Conservation (phyloP, 78 protist species). For the Dictyostelium citrinum region DNA sequence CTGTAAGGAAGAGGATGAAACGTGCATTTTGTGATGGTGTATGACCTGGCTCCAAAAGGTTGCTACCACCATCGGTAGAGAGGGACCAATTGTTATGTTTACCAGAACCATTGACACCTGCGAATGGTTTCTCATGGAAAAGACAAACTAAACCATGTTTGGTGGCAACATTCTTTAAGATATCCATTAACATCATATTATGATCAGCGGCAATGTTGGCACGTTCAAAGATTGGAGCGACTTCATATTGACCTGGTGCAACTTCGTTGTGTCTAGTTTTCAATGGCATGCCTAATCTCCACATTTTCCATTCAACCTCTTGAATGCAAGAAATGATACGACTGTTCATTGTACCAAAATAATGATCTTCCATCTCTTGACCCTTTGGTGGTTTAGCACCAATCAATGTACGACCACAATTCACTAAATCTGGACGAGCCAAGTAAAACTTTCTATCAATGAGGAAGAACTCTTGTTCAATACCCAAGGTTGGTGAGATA, state of each 20-base stretch:
- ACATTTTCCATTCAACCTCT: conserved; percentile 86
- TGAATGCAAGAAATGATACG: conserved; percentile 81
- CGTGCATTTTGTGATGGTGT: conserved; percentile 60
- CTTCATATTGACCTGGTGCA: conserved; percentile 96
- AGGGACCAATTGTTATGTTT: conserved; percentile 95
- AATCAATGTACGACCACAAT: conserved; percentile 86
- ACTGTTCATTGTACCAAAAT: conserved; percentile 87
- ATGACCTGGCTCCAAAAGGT: conserved; percentile 83
- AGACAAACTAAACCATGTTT: conserved; percentile 85
- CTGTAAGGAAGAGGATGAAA: conserved; percentile 82
- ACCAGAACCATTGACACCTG: conserved; percentile 94
- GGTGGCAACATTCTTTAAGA: conserved; percentile 63
- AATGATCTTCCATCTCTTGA: conserved; percentile 95
- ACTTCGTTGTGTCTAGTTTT: conserved; percentile 95
- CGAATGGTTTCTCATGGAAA: conserved; percentile 96
- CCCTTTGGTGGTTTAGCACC: conserved; percentile 90
- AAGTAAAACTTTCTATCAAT: conserved; percentile 85
- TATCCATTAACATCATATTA: conserved; percentile 92
- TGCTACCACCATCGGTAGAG: conserved; percentile 76
- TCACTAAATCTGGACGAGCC: conserved; percentile 89
- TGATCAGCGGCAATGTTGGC: conserved; percentile 89
- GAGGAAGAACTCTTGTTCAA: conserved; percentile 95
- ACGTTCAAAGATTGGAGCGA: conserved; percentile 91
- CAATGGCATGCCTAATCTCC: conserved; percentile 91
- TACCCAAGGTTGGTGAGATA: conserved; percentile 78